These are phyloP conservation scores for Cornus kousa DNA, from an alignment of 148 eudicot species.

Conservation along the genomic window DNA sequence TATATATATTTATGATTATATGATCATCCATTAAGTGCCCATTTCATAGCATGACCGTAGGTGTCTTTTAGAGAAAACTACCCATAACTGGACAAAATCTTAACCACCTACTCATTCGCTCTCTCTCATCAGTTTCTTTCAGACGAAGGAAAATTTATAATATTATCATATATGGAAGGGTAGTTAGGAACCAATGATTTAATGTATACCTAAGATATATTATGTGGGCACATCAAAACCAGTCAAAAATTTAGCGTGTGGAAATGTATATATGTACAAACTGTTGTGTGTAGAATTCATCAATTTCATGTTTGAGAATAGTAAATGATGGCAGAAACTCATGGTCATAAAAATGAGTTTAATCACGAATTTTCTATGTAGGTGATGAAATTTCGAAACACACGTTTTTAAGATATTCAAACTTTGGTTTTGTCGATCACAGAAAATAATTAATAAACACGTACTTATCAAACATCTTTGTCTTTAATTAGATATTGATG, in stretches of 20 bases:
- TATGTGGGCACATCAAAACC: not conserved
- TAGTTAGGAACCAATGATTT: not conserved
- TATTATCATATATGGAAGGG: not conserved
- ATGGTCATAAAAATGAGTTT: no score
- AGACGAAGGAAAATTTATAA: not conserved
- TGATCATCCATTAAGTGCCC: not conserved
- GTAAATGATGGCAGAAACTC: no score
- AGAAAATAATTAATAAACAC: no score
- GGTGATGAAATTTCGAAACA: not conserved
- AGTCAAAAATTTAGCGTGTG: not conserved
- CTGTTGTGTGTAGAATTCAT: not conserved
- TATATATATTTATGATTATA: no score
- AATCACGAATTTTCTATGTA: no score
- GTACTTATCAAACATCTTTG: no score
- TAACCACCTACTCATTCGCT: not conserved
- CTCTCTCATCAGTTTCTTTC: not conserved
- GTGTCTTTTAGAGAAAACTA: not conserved
- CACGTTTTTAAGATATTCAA: no score
- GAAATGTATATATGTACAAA: not conserved
- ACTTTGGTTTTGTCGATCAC: not conserved
- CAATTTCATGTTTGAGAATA: not conserved
- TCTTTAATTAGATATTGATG: not conserved
- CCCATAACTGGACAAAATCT: not conserved
- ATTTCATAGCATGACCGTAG: not conserved
- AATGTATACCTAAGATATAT: not conserved